These are phyloP conservation scores for Simplicillium aogashimaense DNA, from an alignment of 2,329 filamentous ascomycete genomes.

Conservation along the genomic window DNA sequence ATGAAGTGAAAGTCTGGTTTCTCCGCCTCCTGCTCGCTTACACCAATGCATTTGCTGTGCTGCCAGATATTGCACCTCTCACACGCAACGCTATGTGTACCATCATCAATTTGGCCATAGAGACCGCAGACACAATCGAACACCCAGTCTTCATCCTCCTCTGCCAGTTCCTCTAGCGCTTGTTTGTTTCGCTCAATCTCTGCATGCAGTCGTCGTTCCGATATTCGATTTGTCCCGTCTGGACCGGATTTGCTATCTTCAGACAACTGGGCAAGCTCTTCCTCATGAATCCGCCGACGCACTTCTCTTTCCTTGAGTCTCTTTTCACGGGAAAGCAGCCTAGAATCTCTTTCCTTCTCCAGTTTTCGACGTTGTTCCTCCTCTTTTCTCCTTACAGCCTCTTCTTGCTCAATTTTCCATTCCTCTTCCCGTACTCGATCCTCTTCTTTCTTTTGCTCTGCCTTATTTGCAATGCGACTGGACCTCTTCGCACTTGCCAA, in stretches of 20 bases:
- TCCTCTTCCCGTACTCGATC: slow-evolving; percentile 63
- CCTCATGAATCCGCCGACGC: slow-evolving; percentile 73
- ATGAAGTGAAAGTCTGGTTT: slow-evolving; percentile 80
- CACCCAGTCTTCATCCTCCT: slow-evolving; percentile 78
- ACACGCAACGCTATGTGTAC: slow-evolving; percentile 86
- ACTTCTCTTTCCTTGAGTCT: slow-evolving; percentile 78
- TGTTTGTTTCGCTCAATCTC: slow-evolving; percentile 74
- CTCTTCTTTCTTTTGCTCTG: slow-evolving; percentile 67
- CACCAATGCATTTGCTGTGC: slow-evolving; percentile 83
- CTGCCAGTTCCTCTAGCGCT: slow-evolving; percentile 60
- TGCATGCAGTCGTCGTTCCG: slow-evolving; percentile 69
- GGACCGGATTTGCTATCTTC: slow-evolving; percentile 59
- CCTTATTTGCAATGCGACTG: slow-evolving; percentile 73
- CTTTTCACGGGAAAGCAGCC: slow-evolving; percentile 76
- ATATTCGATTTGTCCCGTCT: slow-evolving; percentile 50
- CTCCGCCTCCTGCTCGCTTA: slow-evolving; percentile 71
- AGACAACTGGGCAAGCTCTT: slow-evolving; percentile 70
- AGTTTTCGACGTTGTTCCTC: slow-evolving; percentile 48
- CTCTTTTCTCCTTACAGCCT: slow-evolving; percentile 56
- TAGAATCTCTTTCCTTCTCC: slow-evolving; percentile 66
- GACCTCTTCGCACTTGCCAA: slow-evolving; percentile 92
- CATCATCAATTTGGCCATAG: slow-evolving; percentile 89
- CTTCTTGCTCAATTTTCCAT: slow-evolving; percentile 36
- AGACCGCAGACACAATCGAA: slow-evolving; percentile 93
- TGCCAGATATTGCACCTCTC: slow-evolving; percentile 95